Base-by-base conservation (phyloP, 2,329 filamentous ascomycete genomes). In the Microsporum ferrugineum region DNA sequence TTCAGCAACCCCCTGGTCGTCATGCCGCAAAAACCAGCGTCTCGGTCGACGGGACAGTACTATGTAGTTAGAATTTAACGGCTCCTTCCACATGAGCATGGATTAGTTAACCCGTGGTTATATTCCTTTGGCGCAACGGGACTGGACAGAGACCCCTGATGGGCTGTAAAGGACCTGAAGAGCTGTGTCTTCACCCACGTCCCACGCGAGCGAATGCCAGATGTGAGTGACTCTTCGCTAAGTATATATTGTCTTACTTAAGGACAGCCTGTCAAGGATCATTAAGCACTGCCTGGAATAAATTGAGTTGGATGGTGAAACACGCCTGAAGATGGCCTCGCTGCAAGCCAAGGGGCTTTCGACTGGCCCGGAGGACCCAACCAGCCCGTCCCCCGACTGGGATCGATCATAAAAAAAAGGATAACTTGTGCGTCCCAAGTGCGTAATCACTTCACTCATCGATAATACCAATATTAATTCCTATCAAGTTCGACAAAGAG, bases 241-340 rank as follows among this genome's bases (percentile, higher is more conserved):
- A 55, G 14, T 53, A n/a, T n/a, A n/a, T 7, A 17, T 17, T 5
- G 23, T 14, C 27, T 23, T 23, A 23, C 17, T 23, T 23, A 23
- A 23, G 33, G 12, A 7, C 12, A 51, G 23, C 23, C 45, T 12
- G 23, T 47, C 45, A 29, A 55, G 51, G 51, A 55, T 55, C 51
- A 55, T 34, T 36, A 55, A 55, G 51, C 51, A 34, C 36, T 12
- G 27, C 45, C 43, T 33, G 33, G 33, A 36, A 23, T 34, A 36
- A 55, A 55, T 55, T 55, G 51, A 55, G 51, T 55, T 55, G 45
- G 17, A 36, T 55, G 51, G 51, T 55, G 51, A 55, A 55, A 55
- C 51, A 36, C 51, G 51, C 31, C 23, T 55, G 51, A 55, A 36
- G 51, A 55, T 55, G 31, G 31, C 6, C 6, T 53, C n/a, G 31